Evolutionary conservation across 2,329 filamentous ascomycete genomes (phyloP).

Genomic region (Ophiostoma ulmi): DNA sequence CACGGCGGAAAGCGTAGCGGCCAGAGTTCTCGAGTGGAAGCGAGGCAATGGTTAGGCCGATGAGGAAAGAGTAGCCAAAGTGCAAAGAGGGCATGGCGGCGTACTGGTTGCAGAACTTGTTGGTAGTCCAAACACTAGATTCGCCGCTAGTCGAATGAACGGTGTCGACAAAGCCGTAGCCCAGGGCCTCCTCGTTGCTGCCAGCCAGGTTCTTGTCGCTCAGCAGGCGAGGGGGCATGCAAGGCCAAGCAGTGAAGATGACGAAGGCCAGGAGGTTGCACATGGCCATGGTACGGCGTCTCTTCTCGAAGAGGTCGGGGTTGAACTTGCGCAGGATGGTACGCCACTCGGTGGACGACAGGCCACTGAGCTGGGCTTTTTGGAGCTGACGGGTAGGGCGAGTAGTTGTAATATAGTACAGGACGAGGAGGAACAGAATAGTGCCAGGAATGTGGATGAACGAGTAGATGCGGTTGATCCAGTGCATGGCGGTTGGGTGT

Average conservation of each 20-base stretch:
- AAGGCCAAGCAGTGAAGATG: conserved; percentile 58
- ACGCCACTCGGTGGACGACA: conserved; percentile 11
- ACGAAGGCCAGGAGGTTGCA: conserved; percentile 57
- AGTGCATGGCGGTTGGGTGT: conserved; percentile 55
- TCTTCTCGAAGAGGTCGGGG: conserved; percentile 49
- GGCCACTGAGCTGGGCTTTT: conserved; percentile 22
- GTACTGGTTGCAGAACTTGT: conserved; percentile 71
- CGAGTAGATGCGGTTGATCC: conserved; percentile 68
- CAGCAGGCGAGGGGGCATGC: conserved; percentile 43
- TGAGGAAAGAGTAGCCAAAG: conserved; percentile 69
- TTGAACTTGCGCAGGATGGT: background rate
- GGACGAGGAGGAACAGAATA: conserved; percentile 59
- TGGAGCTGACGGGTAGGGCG: conserved; percentile 32
- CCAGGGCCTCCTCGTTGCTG: conserved; percentile 53
- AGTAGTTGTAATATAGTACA: conserved; percentile 67
- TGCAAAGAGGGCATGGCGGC: conserved; percentile 68
- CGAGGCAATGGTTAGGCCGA: conserved; percentile 63
- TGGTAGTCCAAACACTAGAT: conserved; percentile 66
- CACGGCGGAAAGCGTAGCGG: conserved; percentile 47
- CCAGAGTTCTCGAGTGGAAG: conserved; percentile 49
- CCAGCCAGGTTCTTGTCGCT: conserved; percentile 51
- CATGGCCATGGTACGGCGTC: conserved; percentile 41
- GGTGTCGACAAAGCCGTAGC: conserved; percentile 57
- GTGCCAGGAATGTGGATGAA: conserved; percentile 76
- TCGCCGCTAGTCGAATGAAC: conserved; percentile 53